These are phyloP conservation scores for Pseudogymnoascus sp. DNA, from an alignment of 2,329 filamentous ascomycete genomes.

Conservation along the genomic window DNA sequence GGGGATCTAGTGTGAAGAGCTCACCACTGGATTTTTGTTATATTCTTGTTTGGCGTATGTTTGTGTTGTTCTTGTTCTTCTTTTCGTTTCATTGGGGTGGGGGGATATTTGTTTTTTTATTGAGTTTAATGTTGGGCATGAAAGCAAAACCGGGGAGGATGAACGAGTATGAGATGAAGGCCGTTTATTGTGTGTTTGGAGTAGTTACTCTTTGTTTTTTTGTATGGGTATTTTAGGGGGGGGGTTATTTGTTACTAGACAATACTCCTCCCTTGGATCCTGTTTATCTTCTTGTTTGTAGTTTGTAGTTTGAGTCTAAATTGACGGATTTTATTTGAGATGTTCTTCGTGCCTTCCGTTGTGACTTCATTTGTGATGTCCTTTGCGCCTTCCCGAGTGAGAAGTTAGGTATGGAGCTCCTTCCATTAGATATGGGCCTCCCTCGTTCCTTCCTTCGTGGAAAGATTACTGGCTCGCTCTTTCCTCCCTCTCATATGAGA, in stretches of 20 bases:
- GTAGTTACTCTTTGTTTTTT: neutral
- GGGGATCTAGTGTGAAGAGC: slow-evolving; percentile 1
- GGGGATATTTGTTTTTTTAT: neutral
- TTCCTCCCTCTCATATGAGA: neutral
- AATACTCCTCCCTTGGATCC: neutral
- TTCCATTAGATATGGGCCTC: neutral
- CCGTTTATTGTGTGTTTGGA: neutral
- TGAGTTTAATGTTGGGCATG: neutral
- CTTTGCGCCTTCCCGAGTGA: neutral
- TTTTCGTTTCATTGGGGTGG: neutral
- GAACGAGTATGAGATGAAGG: neutral
- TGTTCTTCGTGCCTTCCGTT: no score
- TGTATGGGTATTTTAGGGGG: neutral
- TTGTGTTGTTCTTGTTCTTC: no score
- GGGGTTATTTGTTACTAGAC: neutral
- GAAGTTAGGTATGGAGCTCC: no score
- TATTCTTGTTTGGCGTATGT: neutral
- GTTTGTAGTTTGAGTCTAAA: neutral
- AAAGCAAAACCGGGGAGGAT: neutral
- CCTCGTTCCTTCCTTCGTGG: neutral
- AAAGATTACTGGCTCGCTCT: neutral
- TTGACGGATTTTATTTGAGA: neutral
- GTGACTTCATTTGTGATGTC: neutral
- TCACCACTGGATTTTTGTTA: neutral
- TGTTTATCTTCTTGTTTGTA: neutral